phyloP scores from a whole-genome alignment of 2,329 filamentous ascomycete species.

The Aspergillus eucalypticola region DNA sequence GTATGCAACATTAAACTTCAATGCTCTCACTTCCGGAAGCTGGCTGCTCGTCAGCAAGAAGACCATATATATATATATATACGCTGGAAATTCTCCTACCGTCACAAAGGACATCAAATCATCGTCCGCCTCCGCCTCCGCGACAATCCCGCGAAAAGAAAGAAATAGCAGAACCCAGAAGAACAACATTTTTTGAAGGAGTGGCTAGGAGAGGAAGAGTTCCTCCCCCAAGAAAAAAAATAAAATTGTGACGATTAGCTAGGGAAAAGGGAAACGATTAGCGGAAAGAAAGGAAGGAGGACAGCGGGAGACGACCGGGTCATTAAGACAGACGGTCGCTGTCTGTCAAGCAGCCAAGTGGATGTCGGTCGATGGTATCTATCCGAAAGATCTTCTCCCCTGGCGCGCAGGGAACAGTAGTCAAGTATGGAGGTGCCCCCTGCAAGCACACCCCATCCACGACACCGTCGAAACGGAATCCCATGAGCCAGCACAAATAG shows the following conservation, averaged over 20 bases:
- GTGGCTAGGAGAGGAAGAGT: slow-evolving; percentile 25
- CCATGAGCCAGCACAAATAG: slow-evolving; percentile 6
- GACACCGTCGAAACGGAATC: slow-evolving; percentile 3
- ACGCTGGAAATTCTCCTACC: slow-evolving; percentile 16
- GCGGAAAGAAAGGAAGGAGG: neutral
- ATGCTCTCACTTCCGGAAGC: slow-evolving; percentile 28
- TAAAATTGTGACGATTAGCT: slow-evolving; percentile 5
- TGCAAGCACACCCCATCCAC: neutral
- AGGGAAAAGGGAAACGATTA: slow-evolving; percentile 5
- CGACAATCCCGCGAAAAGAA: slow-evolving; percentile 24
- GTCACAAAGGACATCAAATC: slow-evolving; percentile 40
- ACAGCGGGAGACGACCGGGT: neutral
- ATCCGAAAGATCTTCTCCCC: slow-evolving; percentile 1
- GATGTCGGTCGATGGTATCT: neutral
- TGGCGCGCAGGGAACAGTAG: neutral
- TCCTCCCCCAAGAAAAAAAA: slow-evolving; percentile 18
- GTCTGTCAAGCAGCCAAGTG: slow-evolving; percentile 4
- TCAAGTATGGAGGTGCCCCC: slow-evolving; percentile 1
- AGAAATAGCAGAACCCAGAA: slow-evolving; percentile 28
- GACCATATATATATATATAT: neutral
- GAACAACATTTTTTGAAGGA: slow-evolving; percentile 32
- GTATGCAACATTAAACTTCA: slow-evolving; percentile 31
- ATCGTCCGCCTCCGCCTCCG: slow-evolving; percentile 28
- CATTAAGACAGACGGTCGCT: slow-evolving; percentile 13
- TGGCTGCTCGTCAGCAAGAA: slow-evolving; percentile 12